These are phyloP conservation scores for Ophiocordyceps camponoti-leonardi DNA, from an alignment of 2,329 filamentous ascomycete species.

Conservation along the genomic window DNA sequence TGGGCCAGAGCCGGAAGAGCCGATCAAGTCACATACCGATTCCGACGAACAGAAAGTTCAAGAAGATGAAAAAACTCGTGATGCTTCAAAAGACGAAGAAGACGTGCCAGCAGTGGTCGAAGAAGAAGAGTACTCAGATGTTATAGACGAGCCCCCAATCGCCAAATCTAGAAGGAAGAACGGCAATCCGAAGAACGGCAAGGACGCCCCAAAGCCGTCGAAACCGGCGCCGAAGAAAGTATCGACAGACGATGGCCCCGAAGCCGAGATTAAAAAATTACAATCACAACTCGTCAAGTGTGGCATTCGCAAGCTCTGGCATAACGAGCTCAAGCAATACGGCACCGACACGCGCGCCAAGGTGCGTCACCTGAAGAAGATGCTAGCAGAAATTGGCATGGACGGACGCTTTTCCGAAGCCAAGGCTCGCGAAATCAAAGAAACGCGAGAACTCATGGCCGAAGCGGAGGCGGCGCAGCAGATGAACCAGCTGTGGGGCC, in stretches of 20 bases:
- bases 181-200: constrained; percentile 19
- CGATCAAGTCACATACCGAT: background rate
- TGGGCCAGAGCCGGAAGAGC: background rate
- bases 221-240: constrained; percentile 15
- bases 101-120: constrained; percentile 9
- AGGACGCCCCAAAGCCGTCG: constrained; percentile 11
- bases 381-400: constrained; percentile 76
- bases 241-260: constrained; percentile 36
- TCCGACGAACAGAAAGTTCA: constrained; percentile 2
- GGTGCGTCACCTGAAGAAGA: constrained; percentile 60
- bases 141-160: constrained; percentile 56
- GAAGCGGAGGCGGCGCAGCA: constrained; percentile 76
- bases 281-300: constrained; percentile 81
- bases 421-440: constrained; percentile 74
- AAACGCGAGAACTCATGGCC: constrained; percentile 64
- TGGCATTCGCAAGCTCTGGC: constrained; percentile 85
- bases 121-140: constrained; percentile 24
- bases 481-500: constrained; percentile 65
- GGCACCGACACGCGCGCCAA: constrained; percentile 58
- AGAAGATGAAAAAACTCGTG: constrained; percentile 7
- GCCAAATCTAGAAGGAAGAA: constrained; percentile 40
- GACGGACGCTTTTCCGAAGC: constrained; percentile 72
- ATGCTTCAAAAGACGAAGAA: constrained; percentile 7
- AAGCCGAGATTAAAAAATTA: constrained; percentile 71
- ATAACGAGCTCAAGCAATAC: constrained; percentile 61